Conservation (phyloP, 768 basidiomycete species). For the Leccinum barrowsii region DNA sequence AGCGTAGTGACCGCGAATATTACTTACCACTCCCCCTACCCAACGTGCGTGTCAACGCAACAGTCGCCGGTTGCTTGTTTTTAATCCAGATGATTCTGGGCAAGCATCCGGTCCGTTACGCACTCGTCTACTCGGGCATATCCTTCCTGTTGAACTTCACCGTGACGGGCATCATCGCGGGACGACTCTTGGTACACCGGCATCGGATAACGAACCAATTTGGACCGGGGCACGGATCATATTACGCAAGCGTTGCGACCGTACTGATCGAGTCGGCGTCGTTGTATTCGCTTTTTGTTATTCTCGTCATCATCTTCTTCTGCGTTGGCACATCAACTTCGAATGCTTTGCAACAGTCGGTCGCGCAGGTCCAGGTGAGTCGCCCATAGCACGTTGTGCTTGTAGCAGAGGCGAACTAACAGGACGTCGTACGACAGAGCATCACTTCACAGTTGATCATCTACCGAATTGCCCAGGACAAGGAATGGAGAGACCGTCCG, state of each 20-base stretch:
- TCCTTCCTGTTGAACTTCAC: constrained; percentile 14
- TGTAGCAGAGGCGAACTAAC: neutral
- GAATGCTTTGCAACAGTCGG: constrained; percentile 13
- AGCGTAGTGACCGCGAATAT: neutral
- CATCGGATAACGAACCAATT: constrained; percentile 8
- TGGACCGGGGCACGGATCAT: constrained; percentile 12
- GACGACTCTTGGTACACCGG: constrained; percentile 14
- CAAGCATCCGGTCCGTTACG: neutral
- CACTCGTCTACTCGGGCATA: constrained; percentile 5
- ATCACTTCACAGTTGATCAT: constrained; percentile 20
- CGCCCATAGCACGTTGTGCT: neutral
- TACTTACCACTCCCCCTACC: neutral
- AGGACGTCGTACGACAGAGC: neutral
- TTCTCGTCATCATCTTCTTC: constrained; percentile 15
- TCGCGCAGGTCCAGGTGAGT: constrained; percentile 21
- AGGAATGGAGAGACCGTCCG: constrained; percentile 9
- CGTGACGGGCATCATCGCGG: constrained; percentile 17
- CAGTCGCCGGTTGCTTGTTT: constrained; percentile 8
- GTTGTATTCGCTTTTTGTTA: constrained; percentile 11
- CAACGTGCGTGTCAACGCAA: neutral
- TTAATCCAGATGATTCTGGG: neutral
- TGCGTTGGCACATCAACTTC: neutral
- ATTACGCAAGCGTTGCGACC: constrained; percentile 8
- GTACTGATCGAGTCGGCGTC: constrained; percentile 21
- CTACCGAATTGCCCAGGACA: constrained; percentile 18